These are phyloP conservation scores for Cyamopsis tetragonoloba DNA, from an alignment of 306 rosid species.

Conservation along the genomic window DNA sequence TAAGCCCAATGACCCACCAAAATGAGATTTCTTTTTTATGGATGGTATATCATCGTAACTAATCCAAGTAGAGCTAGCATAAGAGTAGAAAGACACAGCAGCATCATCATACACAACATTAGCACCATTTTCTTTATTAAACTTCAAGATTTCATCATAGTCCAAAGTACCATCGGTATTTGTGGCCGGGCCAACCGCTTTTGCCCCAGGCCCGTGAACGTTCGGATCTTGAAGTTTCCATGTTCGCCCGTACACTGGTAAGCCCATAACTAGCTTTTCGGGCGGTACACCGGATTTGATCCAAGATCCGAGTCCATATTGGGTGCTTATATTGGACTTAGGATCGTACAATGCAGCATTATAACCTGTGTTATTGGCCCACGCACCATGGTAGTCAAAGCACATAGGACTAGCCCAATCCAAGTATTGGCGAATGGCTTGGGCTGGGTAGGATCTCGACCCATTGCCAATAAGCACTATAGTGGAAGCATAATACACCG, in stretches of 20 bases:
- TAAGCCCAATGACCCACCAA: slow-evolving; percentile 39
- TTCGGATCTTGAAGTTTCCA: slow-evolving; percentile 52
- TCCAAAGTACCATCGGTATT: slow-evolving; percentile 45
- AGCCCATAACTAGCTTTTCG: slow-evolving; percentile 59
- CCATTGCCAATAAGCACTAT: slow-evolving; percentile 23
- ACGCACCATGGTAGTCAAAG: slow-evolving; percentile 65
- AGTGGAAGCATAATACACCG: slow-evolving; percentile 52
- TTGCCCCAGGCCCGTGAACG: slow-evolving; percentile 43
- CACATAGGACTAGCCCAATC: slow-evolving; percentile 84
- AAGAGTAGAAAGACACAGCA: slow-evolving; percentile 53
- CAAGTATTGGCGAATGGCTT: slow-evolving; percentile 34
- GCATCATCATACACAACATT: slow-evolving; percentile 44
- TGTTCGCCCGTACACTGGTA: slow-evolving; percentile 63
- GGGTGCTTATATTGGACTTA: slow-evolving; percentile 41
- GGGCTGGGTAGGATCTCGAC: slow-evolving; percentile 49
- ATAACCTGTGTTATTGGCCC: slow-evolving; percentile 55
- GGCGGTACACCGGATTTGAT: slow-evolving; percentile 49
- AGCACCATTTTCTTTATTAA: slow-evolving; percentile 31
- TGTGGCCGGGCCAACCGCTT: slow-evolving; percentile 47
- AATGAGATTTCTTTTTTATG: slow-evolving; percentile 41
- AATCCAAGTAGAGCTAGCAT: slow-evolving; percentile 58
- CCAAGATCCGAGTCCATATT: slow-evolving; percentile 63
- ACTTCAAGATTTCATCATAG: slow-evolving; percentile 40
- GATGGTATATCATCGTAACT: slow-evolving; percentile 69
- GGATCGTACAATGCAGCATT: slow-evolving; percentile 52